These are phyloP conservation scores for Nakataea oryzae DNA, from an alignment of 2,329 filamentous ascomycete genomes.

Conservation along the genomic window DNA sequence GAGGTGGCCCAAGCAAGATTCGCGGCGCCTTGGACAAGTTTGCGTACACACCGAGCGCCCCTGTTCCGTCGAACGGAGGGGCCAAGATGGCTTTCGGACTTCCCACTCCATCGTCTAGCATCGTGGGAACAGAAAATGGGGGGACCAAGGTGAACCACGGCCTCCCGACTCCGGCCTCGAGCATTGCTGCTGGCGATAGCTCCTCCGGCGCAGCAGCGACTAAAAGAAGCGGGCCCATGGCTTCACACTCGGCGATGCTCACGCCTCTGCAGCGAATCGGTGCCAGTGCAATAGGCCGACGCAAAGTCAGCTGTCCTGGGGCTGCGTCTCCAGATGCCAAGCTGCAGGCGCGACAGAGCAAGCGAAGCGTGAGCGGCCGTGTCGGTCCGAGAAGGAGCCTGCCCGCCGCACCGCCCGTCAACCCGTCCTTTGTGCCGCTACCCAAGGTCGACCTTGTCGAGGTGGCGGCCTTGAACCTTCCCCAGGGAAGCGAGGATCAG, in stretches of 20 bases:
- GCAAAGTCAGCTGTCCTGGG: conserved; percentile 11
- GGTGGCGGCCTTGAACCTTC: conserved; percentile 37
- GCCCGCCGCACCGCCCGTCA: conserved; percentile 22
- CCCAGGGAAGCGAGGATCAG: conserved; percentile 45
- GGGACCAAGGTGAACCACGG: conserved; percentile 13
- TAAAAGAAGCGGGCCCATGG: conserved; percentile 5
- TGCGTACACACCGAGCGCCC: conserved; percentile 6
- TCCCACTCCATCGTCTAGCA: conserved; percentile 12
- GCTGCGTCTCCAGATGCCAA: conserved; percentile 11
- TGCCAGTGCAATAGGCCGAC: conserved; percentile 28
- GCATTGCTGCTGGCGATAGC: conserved; percentile 5
- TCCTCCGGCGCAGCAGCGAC: not conserved
- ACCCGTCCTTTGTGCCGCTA: conserved; percentile 44
- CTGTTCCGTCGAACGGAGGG: not conserved
- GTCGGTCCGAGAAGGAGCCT: conserved; percentile 3
- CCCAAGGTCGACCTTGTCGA: conserved; percentile 43
- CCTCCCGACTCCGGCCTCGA: conserved; percentile 21
- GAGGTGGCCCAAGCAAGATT: not conserved
- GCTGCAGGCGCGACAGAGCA: conserved; percentile 10
- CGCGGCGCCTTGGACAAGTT: conserved; percentile 10
- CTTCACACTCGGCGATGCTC: conserved; percentile 12
- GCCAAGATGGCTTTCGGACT: conserved; percentile 15
- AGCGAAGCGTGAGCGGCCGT: not conserved
- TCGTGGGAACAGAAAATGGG: not conserved
- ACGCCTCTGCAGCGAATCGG: conserved; percentile 46